Evolutionary conservation across 202 grass and related monocot genomes (phyloP), one percentile per base, ranked within the genome.

Genomic region (Zoysia matrella): DNA sequence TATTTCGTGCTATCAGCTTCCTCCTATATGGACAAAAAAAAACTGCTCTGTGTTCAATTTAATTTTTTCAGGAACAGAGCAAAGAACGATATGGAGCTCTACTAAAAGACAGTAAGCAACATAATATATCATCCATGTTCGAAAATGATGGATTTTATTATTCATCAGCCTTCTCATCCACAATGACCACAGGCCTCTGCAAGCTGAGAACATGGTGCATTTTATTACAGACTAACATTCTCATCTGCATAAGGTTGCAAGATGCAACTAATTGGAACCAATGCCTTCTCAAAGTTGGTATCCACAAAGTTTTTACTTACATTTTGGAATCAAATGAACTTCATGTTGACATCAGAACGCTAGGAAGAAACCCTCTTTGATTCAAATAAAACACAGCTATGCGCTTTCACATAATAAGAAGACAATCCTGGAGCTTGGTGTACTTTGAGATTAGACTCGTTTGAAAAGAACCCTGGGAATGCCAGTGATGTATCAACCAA

Each of bases 361-460:
- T 86, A 79, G 15, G 83, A 56, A 74, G 83, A 43, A 83, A 15
- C 64, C 63, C 45, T 83, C 80, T 91, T 89, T 4, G 22, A 30
- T 30, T 30, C 22, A 30, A 30, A 30, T 30, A 30, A 30, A 30
- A 30, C 22, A 30, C 22, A 30, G 22, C 22, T 30, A 30, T 30
- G 22, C 22, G 22, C 73, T 66, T 93, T 85, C 43, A 98, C 46
- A 83, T 95, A 80, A 87, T 98, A 93, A 18, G 85, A 78, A 36
- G 89, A 91, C 57, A 77, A 79, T 73, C 89, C 92, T 76, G 53
- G 44, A 69, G 61, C 67, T 76, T 93, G 73, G 5, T 83, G 76
- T 69, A 83, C 80, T 53, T 90, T 46, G 53, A 80, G 73, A 80
- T 67, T 74, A 80, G 55, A 86, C 55, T 62, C 71, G 22, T 30